These are phyloP conservation scores for Hypomontagnella monticulosa DNA, from an alignment of 495 filamentous ascomycete species.

Conservation along the genomic window DNA sequence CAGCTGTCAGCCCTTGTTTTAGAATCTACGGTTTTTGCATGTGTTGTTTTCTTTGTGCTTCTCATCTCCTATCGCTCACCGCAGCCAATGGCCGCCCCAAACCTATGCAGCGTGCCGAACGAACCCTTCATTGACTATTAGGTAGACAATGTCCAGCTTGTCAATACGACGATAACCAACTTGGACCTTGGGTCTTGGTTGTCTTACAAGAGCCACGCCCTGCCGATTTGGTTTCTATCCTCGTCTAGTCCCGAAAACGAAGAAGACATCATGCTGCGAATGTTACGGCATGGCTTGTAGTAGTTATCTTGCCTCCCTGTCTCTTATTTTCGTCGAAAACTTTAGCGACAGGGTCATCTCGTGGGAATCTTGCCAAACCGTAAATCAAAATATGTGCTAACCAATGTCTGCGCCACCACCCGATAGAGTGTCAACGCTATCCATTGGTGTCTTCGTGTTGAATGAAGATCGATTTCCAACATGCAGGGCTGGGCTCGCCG, in stretches of 20 bases:
- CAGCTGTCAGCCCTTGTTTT: constrained; percentile 39
- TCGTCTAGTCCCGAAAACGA: constrained; percentile 15
- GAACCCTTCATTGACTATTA: constrained; percentile 25
- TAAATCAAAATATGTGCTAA: constrained; percentile 6
- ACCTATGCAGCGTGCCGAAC: constrained; percentile 39
- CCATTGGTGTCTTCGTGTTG: constrained; percentile 44
- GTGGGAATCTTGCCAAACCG: constrained; percentile 6
- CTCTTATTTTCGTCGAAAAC: constrained; percentile 23
- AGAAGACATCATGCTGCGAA: constrained; percentile 2
- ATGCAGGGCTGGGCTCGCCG: constrained; percentile 33
- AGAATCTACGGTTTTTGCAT: constrained; percentile 21
- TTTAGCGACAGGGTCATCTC: constrained; percentile 9
- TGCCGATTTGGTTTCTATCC: constrained; percentile 2
- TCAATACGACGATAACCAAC: constrained; percentile 31
- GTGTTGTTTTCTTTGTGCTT: constrained; percentile 16
- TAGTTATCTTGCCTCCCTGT: neutral
- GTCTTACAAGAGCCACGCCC: constrained; percentile 16
- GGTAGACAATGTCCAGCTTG: constrained; percentile 14
- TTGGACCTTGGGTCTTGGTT: neutral
- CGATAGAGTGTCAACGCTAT: constrained; percentile 34
- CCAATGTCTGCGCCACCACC: constrained; percentile 30
- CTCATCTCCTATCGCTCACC: constrained; percentile 14
- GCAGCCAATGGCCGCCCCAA: constrained; percentile 25
- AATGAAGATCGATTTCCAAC: constrained; percentile 37
- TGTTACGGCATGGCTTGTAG: neutral